Evolutionary conservation across 352 stramenopile species (phyloP).

Genomic region (Phytophthora sojae): DNA sequence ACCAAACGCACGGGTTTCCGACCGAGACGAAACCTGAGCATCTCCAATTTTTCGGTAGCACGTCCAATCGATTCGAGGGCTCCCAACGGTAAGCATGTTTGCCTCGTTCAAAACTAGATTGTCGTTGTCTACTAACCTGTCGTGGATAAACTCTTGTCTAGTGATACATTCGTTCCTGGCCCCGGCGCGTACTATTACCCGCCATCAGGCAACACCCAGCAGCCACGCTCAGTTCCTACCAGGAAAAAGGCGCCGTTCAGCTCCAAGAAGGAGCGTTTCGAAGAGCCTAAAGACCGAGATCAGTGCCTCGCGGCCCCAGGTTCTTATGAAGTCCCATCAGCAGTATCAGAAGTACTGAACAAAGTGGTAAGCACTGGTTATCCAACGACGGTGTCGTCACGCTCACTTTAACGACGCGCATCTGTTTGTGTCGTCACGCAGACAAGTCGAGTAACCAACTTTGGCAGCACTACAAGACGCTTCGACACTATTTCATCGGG

Average conservation of each 20-base stretch:
- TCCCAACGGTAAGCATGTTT: slow-evolving; percentile 36
- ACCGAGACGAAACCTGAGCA: slow-evolving; percentile 65
- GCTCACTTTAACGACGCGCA: background rate
- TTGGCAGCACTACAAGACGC: slow-evolving; percentile 78
- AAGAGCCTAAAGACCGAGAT: slow-evolving; percentile 49
- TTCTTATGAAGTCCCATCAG: slow-evolving; percentile 71
- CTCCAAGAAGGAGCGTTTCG: slow-evolving; percentile 80
- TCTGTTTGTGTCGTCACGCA: slow-evolving; percentile 24
- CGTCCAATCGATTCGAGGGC: slow-evolving; percentile 66
- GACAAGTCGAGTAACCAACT: slow-evolving; percentile 72
- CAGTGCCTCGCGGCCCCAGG: slow-evolving; percentile 63
- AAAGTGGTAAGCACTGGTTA: slow-evolving; percentile 59
- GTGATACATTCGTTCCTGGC: slow-evolving; percentile 50
- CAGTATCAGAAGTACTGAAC: slow-evolving; percentile 66
- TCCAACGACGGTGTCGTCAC: background rate
- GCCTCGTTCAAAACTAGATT: background rate
- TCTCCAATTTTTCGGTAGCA: slow-evolving; percentile 86
- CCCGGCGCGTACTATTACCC: slow-evolving; percentile 71
- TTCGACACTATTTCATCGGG: slow-evolving; percentile 63
- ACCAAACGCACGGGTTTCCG: slow-evolving; percentile 51
- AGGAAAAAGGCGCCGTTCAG: slow-evolving; percentile 68
- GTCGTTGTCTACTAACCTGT: slow-evolving; percentile 1
- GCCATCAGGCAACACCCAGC: slow-evolving; percentile 40
- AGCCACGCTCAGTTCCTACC: slow-evolving; percentile 29
- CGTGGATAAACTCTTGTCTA: slow-evolving; percentile 3